Percentiles rank a stretch among this genome's conserved stretches.
These are phyloP conservation scores for Bertia moriformis DNA, from an alignment of 2,329 filamentous ascomycete genomes.

Conservation along the genomic window DNA sequence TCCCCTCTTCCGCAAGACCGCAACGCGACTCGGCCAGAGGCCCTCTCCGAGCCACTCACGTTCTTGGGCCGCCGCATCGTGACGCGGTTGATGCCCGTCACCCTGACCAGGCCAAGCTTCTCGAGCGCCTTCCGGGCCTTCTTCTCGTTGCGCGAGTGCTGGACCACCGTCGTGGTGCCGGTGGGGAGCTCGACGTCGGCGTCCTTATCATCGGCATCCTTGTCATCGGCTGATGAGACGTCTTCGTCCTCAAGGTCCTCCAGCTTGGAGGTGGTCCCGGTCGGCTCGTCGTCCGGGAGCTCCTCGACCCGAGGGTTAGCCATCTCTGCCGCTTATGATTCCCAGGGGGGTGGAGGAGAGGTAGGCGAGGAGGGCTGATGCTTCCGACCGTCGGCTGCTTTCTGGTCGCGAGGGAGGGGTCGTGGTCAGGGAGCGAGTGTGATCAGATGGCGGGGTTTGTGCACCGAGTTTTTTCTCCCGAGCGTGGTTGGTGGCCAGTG, in stretches of 20 bases:
- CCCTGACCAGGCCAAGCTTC: constrained; percentile 92
- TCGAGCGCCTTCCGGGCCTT: constrained; percentile 98
- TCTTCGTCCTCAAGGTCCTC: constrained; percentile 34
- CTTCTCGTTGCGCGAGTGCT: constrained; percentile 99
- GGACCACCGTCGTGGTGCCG: constrained; percentile 68
- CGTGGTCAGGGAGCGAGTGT: no score
- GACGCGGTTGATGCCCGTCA: constrained; percentile 93
- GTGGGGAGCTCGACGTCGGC: constrained; percentile 56
- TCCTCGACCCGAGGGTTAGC: constrained; percentile 97
- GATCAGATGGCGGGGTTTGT: no score
- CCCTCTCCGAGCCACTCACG: no score
- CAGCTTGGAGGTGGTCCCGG: constrained; percentile 67
- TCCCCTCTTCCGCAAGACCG: no score
- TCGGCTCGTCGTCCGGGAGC: constrained; percentile 76
- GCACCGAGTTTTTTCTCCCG: no score
- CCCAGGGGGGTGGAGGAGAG: no score
- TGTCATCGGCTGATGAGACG: not conserved
- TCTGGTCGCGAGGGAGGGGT: no score
- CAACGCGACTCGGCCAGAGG: no score
- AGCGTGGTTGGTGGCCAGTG: no score
- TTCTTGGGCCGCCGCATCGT: constrained; percentile 98
- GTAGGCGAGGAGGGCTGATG: no score
- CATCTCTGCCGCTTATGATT: constrained; percentile 63
- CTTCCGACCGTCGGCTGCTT: no score
- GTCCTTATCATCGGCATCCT: constrained; percentile 38